Base-by-base conservation (phyloP, 2,329 filamentous ascomycete species). In the Purpureocillium takamizusanense region DNA sequence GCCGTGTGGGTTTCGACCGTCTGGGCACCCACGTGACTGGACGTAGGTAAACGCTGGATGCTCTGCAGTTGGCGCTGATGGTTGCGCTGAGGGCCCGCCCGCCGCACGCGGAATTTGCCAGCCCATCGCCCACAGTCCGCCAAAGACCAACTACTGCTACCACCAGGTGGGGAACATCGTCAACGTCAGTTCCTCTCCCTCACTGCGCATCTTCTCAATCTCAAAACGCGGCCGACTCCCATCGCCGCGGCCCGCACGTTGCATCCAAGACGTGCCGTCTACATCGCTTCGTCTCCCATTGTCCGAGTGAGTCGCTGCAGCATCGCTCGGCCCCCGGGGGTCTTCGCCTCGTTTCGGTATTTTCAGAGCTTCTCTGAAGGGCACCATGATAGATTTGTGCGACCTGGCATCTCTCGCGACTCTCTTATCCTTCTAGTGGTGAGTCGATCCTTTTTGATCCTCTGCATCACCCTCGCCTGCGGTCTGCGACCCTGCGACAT, bases 371-470 rank as follows among this genome's bases (percentile, higher is more conserved):
- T 33, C 40, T 44, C 35, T 50, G 51, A 47, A 53, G 56, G 57
- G 56, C 61, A 65, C 50, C 53, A 65, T 65, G 62, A 62, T 61
- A 60, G 52, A 53, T 57, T 65, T 61, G 57, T 51, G 55, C 51
- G 50, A 51, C 47, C 45, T 51, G 49, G 43, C 48, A 43, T 50
- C 53, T 45, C 44, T 50, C 47, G 46, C 50, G 46, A 52, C 51
- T 46, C 48, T 55, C 46, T 57, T 48, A 52, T 57, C 54, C 44
- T 62, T 52, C 52, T 66, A 66, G 60, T 62, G 59, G 63, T 66
- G 50, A 59, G 61, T 56, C 28, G 12, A 13, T 13, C 11, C 28
- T 30, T 4, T 30, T 14, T 12, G 5, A 6, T 41, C 36, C 33
- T 42, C 12, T 33, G 30, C 12, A 23, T 15, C 31, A 17, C 30